Conservation (phyloP, 2,329 filamentous ascomycete species). For the Thielaviopsis punctulata region DNA sequence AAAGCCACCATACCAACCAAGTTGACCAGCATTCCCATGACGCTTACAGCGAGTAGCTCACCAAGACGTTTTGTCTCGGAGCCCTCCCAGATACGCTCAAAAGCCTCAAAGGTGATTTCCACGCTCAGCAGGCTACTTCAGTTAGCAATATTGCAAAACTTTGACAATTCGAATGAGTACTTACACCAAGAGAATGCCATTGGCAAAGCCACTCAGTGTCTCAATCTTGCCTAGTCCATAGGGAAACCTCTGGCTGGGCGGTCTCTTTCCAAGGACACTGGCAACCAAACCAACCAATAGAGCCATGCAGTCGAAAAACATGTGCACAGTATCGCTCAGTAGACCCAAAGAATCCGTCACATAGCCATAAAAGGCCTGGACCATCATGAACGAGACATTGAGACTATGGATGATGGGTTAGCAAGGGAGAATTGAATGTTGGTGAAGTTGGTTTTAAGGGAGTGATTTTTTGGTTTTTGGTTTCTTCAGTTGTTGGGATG, state of each 20-base stretch:
- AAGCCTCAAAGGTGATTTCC: slow-evolving; percentile 89
- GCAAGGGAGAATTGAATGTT: not conserved
- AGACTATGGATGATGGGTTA: slow-evolving; percentile 35
- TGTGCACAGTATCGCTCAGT: slow-evolving; percentile 96
- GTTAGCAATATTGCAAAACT: not conserved
- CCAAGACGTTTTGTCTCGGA: slow-evolving; percentile 67
- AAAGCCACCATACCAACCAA: slow-evolving; percentile 83
- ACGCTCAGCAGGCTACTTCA: slow-evolving; percentile 62
- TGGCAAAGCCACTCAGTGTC: slow-evolving; percentile 87
- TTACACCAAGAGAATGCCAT: slow-evolving; percentile 84
- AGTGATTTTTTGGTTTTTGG: not conserved
- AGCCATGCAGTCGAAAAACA: slow-evolving; percentile 97
- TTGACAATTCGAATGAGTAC: slow-evolving; percentile 16
- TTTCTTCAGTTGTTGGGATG: not conserved
- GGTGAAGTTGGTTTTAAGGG: not conserved
- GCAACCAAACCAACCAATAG: slow-evolving; percentile 80
- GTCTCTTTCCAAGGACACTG: slow-evolving; percentile 93
- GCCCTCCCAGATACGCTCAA: slow-evolving; percentile 72
- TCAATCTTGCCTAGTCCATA: slow-evolving; percentile 97
- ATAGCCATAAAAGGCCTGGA: slow-evolving; percentile 89
- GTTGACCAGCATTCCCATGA: slow-evolving; percentile 74
- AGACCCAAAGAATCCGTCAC: slow-evolving; percentile 83
- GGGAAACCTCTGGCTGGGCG: slow-evolving; percentile 70
- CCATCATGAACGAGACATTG: slow-evolving; percentile 86
- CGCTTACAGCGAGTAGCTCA: slow-evolving; percentile 79